These are phyloP conservation scores for Skeletonema costatum DNA, from an alignment of 108 stramenopile genomes.

Conservation along the genomic window DNA sequence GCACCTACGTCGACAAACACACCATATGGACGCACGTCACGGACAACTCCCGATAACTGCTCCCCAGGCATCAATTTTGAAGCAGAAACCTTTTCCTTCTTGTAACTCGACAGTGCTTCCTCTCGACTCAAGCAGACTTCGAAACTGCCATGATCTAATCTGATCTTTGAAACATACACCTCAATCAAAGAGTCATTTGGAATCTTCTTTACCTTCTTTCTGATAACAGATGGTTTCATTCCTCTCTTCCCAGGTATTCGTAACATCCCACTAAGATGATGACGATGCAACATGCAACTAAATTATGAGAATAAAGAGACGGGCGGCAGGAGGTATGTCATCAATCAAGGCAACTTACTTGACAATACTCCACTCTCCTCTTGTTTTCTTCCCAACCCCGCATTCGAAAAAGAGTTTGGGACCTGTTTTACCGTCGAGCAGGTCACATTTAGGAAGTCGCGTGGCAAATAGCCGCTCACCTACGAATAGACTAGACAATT, in stretches of 20 bases:
- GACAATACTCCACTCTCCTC: conserved; percentile 62
- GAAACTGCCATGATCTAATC: conserved; percentile 54
- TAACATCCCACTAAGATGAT: conserved; percentile 48
- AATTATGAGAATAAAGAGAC: too few relatives aligned
- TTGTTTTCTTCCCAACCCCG: conserved; percentile 50
- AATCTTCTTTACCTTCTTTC: conserved; percentile 55
- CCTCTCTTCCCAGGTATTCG: conserved; percentile 44
- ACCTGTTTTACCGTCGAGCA: conserved; percentile 70
- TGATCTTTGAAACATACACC: conserved; percentile 65
- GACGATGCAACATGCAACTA: too few relatives aligned
- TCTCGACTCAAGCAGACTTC: conserved; percentile 62
- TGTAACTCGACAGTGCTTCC: conserved; percentile 30
- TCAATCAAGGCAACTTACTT: not conserved
- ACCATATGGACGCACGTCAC: conserved; percentile 65
- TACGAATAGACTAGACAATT: conserved; percentile 53
- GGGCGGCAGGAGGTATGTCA: too few relatives aligned
- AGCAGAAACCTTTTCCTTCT: conserved; percentile 44
- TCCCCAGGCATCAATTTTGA: conserved; percentile 48
- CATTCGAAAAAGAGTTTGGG: conserved; percentile 79
- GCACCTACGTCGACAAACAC: conserved; percentile 79
- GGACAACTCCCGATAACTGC: conserved; percentile 56
- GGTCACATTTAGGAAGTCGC: conserved; percentile 52
- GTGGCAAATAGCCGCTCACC: conserved; percentile 68
- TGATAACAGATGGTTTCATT: conserved; percentile 56
- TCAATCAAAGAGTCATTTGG: conserved; percentile 46